These are phyloP conservation scores for Fonsecaea monophora DNA, from an alignment of 2,329 filamentous ascomycete genomes.

Conservation along the genomic window DNA sequence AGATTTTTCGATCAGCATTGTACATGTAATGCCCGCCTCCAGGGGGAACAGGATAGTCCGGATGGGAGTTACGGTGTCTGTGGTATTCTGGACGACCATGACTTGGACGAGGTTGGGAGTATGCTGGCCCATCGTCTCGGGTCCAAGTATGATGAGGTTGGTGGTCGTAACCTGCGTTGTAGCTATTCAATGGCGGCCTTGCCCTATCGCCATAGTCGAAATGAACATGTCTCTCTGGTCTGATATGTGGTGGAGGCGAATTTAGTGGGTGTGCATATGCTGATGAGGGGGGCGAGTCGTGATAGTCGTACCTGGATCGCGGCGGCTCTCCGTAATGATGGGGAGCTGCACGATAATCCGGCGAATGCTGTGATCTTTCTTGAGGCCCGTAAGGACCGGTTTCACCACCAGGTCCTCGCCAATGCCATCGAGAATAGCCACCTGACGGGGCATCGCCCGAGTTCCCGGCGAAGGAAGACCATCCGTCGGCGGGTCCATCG, in stretches of 20 bases:
- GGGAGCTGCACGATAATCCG: conserved; percentile 11
- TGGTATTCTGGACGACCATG: conserved; percentile 8
- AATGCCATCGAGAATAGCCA: conserved; percentile 21
- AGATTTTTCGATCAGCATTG: conserved; percentile 16
- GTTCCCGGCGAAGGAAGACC: conserved; percentile 4
- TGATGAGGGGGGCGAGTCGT: conserved; percentile 9
- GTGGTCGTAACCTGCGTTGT: conserved; percentile 16
- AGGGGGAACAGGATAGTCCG: conserved; percentile 21
- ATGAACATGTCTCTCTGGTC: conserved; percentile 29
- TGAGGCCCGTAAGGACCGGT: conserved; percentile 25
- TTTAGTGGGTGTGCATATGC: conserved; percentile 8
- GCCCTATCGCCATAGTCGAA: conserved; percentile 32
- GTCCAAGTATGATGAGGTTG: conserved; percentile 14
- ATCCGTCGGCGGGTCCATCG: conserved; percentile 32
- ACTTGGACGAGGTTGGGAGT: conserved; percentile 2
- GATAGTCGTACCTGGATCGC: conserved; percentile 8
- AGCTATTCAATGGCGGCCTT: not conserved
- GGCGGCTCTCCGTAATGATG: conserved; percentile 2
- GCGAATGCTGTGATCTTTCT: conserved; percentile 11
- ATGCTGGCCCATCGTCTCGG: conserved; percentile 5
- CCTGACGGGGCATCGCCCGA: conserved; percentile 22
- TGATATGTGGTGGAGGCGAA: conserved; percentile 3
- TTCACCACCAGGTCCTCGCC: conserved; percentile 1
- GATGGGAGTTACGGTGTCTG: conserved; percentile 16
- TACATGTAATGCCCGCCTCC: conserved; percentile 23